Percentiles rank a stretch among this genome's conserved stretches.
phyloP scores from a whole-genome alignment of 1,284 basidiomycete genomes.

The Stygiomarasmius scandens region DNA sequence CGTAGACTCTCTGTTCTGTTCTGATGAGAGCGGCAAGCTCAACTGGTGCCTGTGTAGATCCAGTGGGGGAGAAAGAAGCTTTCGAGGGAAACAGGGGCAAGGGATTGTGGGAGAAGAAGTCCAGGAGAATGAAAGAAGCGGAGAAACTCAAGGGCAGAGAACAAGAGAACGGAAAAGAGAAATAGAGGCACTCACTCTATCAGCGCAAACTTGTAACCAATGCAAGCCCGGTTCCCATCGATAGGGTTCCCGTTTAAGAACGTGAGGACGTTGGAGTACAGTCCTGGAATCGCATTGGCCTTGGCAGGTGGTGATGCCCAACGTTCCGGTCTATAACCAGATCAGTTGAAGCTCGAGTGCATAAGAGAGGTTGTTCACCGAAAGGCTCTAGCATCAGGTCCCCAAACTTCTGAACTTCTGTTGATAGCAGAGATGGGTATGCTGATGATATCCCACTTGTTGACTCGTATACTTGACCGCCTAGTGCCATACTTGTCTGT shows the following conservation, averaged over 20 bases:
- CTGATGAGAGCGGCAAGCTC: too few relatives aligned
- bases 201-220: conserved; percentile 73
- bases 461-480: conserved; percentile 40
- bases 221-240: conserved; percentile 67
- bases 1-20: too few relatives aligned
- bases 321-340: conserved; percentile 55
- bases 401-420: conserved; percentile 63
- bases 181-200: conserved; percentile 62
- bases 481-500: conserved; percentile 34
- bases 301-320: conserved; percentile 47
- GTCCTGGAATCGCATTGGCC: conserved; percentile 53
- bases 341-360: background rate
- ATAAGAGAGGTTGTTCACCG: conserved; percentile 37
- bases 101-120: background rate
- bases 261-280: conserved; percentile 67
- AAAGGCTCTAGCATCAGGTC: conserved; percentile 67
- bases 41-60: too few relatives aligned
- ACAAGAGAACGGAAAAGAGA: background rate
- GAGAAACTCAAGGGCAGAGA: too few relatives aligned
- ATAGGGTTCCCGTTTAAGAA: conserved; percentile 59
- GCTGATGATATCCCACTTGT: conserved; percentile 60
- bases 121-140: background rate
- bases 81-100: background rate
- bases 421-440: conserved; percentile 71
- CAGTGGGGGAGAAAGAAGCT: too few relatives aligned